Evolutionary conservation across 352 stramenopile species (phyloP), one percentile per base, ranked within the genome.

Genomic region (Globisporangium splendens): DNA sequence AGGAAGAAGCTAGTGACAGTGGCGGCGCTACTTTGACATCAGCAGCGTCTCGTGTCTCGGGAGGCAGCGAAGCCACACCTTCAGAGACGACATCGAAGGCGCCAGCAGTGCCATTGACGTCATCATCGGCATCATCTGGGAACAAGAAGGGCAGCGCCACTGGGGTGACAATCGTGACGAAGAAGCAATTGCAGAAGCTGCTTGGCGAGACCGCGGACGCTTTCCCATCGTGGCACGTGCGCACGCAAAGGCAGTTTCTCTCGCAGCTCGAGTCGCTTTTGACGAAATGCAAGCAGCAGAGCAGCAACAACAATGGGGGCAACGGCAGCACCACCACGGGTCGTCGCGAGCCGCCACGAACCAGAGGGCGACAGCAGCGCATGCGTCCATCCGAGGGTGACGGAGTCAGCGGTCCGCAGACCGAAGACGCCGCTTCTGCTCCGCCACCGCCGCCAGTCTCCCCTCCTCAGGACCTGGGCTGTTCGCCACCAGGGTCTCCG

Each of bases 211-310:
- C 46, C 13, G 24, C 7, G 22, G 22, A 47, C n/a, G 21, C 20
- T 22, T 61, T 66, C 54, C 10, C 38, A 0, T 24, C 38, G 18
- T 66, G 54, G 52, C 39, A 50, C 18, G 24, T 52, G 33, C 46
- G 52, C 7, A 57, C 59, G 24, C 59, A 66, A 52, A 50, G 46
- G 61, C 61, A 62, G 41, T 63, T 62, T 21, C 46, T 63, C 4
- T 58, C 44, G 2, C 54, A 66, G 48, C 44, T 66, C 24, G 60
- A 66, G 15, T 18, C 44, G 54, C 47, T 66, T 14, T 46, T 66
- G 1, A 24, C 21, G 8, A 53, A 62, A 41, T 51, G 39, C 54
- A 51, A 44, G 31, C 50, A 66, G 43, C 17, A 24, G 17, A 57
- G 14, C 17, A 18, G 8, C 28, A 20, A 1, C 28, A 3, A 31